Percentiles rank a stretch among this genome's conserved stretches.
These are phyloP conservation scores for Porcisia hertigi DNA, from an alignment of 208 protist genomes.

Conservation along the genomic window DNA sequence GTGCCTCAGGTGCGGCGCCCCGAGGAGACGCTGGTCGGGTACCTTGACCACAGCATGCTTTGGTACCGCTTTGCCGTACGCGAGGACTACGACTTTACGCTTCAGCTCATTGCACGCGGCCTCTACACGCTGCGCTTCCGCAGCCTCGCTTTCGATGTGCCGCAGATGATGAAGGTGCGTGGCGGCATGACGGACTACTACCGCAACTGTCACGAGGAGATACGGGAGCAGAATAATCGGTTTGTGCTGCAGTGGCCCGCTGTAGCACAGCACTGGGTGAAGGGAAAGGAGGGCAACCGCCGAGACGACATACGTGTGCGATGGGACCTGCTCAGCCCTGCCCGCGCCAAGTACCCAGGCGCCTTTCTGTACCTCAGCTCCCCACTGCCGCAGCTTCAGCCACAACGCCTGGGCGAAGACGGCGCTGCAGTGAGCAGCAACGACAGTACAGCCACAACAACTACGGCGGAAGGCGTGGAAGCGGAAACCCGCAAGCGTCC, in stretches of 20 bases:
- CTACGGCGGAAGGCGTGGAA: not conserved
- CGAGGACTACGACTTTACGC: constrained; percentile 91
- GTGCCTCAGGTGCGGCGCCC: constrained; percentile 35
- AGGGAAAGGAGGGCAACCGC: constrained; percentile 59
- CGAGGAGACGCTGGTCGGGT: constrained; percentile 46
- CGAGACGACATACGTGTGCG: constrained; percentile 80
- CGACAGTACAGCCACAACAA: not conserved
- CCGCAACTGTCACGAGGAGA: constrained; percentile 65
- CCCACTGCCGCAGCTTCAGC: constrained; percentile 50
- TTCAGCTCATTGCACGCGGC: constrained; percentile 82
- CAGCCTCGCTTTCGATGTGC: constrained; percentile 80
- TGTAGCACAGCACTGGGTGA: constrained; percentile 75
- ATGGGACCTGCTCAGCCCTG: constrained; percentile 73
- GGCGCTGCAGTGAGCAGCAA: not conserved
- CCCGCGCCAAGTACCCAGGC: constrained; percentile 48
- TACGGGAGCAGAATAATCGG: constrained; percentile 62
- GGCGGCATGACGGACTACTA: constrained; percentile 93
- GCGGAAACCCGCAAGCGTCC: constrained; percentile 13
- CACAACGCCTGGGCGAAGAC: constrained; percentile 25
- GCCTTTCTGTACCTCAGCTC: constrained; percentile 52
- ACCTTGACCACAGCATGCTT: constrained; percentile 52
- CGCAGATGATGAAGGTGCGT: constrained; percentile 76
- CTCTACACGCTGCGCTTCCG: constrained; percentile 79
- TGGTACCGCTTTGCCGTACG: constrained; percentile 86
- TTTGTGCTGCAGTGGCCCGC: constrained; percentile 76